These are phyloP conservation scores for Elaphomyces granulatus DNA, from an alignment of 495 filamentous ascomycete species.

Conservation along the genomic window DNA sequence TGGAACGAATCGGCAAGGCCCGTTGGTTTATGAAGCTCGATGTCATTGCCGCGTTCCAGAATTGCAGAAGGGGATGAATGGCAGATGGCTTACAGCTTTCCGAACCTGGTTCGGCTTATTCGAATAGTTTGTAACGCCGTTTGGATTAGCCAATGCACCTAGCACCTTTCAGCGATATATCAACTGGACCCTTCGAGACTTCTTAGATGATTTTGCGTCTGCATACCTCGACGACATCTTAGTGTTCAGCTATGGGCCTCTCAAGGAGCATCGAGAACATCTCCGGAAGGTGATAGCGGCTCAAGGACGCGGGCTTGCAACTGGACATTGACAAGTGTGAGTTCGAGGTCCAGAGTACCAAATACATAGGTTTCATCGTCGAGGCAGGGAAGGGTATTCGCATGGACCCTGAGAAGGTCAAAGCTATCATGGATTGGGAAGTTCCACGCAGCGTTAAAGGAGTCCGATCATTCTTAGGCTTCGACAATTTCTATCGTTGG, in stretches of 20 bases:
- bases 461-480: too few species aligned
- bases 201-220: slow-evolving; percentile 11
- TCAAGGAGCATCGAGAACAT: slow-evolving; percentile 10
- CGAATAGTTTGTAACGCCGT: too few species aligned
- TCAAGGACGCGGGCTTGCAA: slow-evolving; percentile 7
- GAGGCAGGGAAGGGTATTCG: slow-evolving; percentile 7
- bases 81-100: slow-evolving; percentile 1
- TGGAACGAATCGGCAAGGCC: too few species aligned
- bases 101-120: slow-evolving; percentile 1
- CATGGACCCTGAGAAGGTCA: too few species aligned
- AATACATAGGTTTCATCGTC: slow-evolving; percentile 14
- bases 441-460: slow-evolving; percentile 10
- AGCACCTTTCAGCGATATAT: too few species aligned
- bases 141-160: too few species aligned
- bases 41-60: too few species aligned
- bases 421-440: slow-evolving; percentile 10
- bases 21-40: too few species aligned
- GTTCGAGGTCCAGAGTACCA: slow-evolving; percentile 3
- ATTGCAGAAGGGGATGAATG: slow-evolving; percentile 2
- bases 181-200: slow-evolving; percentile 8
- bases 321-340: too few species aligned
- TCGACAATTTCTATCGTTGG: slow-evolving; percentile 21
- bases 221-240: too few species aligned
- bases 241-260: slow-evolving; percentile 5
- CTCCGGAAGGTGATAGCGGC: slow-evolving; percentile 10